Evolutionary conservation across 345 rosid species (phyloP), one percentile per base, ranked within the genome.

Genomic region (Hirschfeldia incana): DNA sequence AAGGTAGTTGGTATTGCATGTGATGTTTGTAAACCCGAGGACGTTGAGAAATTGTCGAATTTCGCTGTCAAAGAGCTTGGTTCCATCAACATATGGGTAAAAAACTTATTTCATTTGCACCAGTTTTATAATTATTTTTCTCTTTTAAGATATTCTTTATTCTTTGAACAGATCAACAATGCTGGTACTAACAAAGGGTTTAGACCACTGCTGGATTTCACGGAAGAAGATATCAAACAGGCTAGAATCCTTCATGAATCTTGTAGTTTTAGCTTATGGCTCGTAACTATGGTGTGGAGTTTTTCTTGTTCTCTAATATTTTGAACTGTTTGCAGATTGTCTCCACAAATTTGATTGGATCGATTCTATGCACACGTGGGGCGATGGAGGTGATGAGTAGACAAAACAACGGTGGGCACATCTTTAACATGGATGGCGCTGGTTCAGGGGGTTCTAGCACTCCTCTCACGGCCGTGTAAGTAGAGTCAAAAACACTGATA

Each of bases 361-460:
- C 98, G 4, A 88, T 91, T 74, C 88, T 94, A 16, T 94, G 98
- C 81, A 94, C 98, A 28, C 88, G 90, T 65, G 98, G 92, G 82
- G 97, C 95, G 60, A 91, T 92, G 97, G 82, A 46, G 2, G 81
- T 92, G 69, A 94, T 94, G 97, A 82, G 78, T 72, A 83, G 76
- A 71, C 98, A 92, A 67, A 70, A 81, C 29, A 90, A 85, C 51
- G 95, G 97, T 11, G 97, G 97, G 4, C 97, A 92, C 82, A 88
- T 94, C 62, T 92, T 94, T 78, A 94, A 92, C 88, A 94, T 91
- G 98, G 98, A 94, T 76, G 98, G 97, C 66, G 97, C 97, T 36
- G 98, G 97, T 15, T 92, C 98, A 13, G 98, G 98, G 5, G 98
- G 97, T 51, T 94, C 98, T 29, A 94, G 98, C 77, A 94, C 98